Evolutionary conservation across 441 rosid genomes (phyloP).

Genomic region (Adansonia rubrostipa): DNA sequence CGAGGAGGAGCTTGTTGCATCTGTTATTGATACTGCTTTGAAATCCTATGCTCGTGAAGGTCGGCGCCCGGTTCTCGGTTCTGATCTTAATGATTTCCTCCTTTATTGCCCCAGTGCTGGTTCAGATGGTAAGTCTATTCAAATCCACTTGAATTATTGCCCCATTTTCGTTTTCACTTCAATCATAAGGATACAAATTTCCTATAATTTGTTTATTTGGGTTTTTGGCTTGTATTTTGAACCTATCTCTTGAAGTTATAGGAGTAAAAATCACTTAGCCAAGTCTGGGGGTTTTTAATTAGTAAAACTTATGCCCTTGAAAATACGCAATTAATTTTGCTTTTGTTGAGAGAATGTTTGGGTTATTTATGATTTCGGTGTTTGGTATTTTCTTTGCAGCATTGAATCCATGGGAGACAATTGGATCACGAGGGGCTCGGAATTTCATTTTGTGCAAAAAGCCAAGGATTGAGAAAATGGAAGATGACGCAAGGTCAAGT

Average conservation of each 20-base stretch:
- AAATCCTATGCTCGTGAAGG: conserved; percentile 90
- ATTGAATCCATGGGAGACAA: conserved; percentile 66
- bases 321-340: background rate
- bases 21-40: conserved; percentile 77
- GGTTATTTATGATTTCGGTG: conserved; percentile 17
- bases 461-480: conserved; percentile 51
- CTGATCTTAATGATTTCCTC: conserved; percentile 66
- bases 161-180: background rate
- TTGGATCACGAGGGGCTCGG: conserved; percentile 75
- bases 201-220: background rate
- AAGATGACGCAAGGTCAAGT: conserved; percentile 34
- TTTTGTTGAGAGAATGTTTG: no score
- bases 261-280: background rate
- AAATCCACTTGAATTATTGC: background rate
- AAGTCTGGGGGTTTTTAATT: background rate
- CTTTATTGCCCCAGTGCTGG: conserved; percentile 72
- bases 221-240: background rate
- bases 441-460: conserved; percentile 89
- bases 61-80: conserved; percentile 81
- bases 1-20: conserved; percentile 68
- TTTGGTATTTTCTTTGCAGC: conserved; percentile 46
- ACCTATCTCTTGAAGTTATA: background rate
- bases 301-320: background rate
- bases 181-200: background rate
- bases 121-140: conserved; percentile 55